Percentiles rank a stretch among this genome's conserved stretches.
phyloP scores from a whole-genome alignment of 2,329 filamentous ascomycete species.

The Xylaria arbuscula region DNA sequence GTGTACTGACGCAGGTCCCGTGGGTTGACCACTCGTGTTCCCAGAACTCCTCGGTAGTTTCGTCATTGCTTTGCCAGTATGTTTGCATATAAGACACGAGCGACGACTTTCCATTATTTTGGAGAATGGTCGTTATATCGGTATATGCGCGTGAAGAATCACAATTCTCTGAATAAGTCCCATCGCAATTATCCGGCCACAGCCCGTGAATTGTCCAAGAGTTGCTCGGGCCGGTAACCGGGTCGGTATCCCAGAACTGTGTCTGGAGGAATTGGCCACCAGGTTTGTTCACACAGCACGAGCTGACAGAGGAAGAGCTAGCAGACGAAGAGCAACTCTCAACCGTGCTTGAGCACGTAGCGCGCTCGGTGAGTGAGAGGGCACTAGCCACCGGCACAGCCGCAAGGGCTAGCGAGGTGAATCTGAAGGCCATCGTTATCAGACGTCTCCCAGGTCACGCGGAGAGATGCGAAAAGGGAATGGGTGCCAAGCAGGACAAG shows the following conservation, averaged over 20 bases:
- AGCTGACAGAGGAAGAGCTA: slow-evolving; percentile 54
- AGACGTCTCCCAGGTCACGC: slow-evolving; percentile 10
- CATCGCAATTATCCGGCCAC: slow-evolving; percentile 75
- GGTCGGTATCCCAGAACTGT: slow-evolving; percentile 80
- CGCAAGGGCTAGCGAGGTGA: slow-evolving; percentile 19
- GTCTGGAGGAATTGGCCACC: slow-evolving; percentile 78
- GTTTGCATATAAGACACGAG: slow-evolving; percentile 73
- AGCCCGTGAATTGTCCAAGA: slow-evolving; percentile 81
- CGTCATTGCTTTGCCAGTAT: slow-evolving; percentile 77
- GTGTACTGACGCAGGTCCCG: slow-evolving; percentile 76
- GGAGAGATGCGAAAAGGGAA: slow-evolving; percentile 6
- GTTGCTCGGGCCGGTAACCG: slow-evolving; percentile 71
- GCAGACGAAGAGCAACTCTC: slow-evolving; percentile 42
- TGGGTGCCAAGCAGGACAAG: slow-evolving; percentile 28
- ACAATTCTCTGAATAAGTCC: slow-evolving; percentile 74
- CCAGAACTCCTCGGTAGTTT: slow-evolving; percentile 74
- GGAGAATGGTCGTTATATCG: slow-evolving; percentile 73
- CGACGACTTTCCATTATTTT: slow-evolving; percentile 56
- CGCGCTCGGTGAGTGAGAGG: slow-evolving; percentile 1
- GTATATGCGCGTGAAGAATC: slow-evolving; percentile 69
- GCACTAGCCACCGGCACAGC: slow-evolving; percentile 18
- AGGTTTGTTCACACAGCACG: slow-evolving; percentile 80
- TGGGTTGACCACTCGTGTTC: slow-evolving; percentile 81
- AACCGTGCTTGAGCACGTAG: slow-evolving; percentile 28
- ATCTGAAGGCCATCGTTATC: background rate